Evolutionary conservation across 169 alveolate species (phyloP).

Genomic region (Amoebophrya sp.): DNA sequence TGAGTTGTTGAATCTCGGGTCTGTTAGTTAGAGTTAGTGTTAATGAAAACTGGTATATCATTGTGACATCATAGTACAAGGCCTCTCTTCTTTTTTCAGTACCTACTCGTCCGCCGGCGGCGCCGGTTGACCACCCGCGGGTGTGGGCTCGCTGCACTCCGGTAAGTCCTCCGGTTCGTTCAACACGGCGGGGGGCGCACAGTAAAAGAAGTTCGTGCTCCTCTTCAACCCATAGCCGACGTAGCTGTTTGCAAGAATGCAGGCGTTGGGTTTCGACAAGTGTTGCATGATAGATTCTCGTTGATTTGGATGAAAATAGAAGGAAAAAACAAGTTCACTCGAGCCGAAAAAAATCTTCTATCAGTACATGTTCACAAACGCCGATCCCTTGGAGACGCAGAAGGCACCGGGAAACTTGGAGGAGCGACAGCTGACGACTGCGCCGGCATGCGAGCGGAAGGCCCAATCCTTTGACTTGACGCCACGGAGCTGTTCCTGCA

Average conservation of each 20-base stretch:
- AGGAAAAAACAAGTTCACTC: too few relatives aligned
- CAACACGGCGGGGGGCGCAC: background rate
- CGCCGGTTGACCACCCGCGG: background rate
- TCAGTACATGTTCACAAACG: background rate
- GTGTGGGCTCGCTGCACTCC: background rate
- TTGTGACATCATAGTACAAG: too few relatives aligned
- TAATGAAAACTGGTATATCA: too few relatives aligned
- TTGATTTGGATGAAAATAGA: too few relatives aligned
- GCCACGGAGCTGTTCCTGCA: background rate
- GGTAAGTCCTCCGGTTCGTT: background rate
- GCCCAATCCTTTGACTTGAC: background rate
- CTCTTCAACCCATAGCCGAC: background rate
- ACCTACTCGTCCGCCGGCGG: background rate
- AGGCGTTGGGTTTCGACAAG: too few relatives aligned
- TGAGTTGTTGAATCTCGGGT: too few relatives aligned
- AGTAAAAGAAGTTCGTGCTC: background rate
- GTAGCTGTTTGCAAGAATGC: too few relatives aligned
- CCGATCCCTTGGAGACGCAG: background rate
- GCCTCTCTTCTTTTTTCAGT: too few relatives aligned
- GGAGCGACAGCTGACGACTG: background rate
- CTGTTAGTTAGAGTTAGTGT: too few relatives aligned
- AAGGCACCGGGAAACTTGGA: background rate
- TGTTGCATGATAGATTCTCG: too few relatives aligned
- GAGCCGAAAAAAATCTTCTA: too few relatives aligned
- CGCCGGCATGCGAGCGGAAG: background rate